phyloP scores from a whole-genome alignment of 208 protist species.

The Endotrypanum monterogeii region DNA sequence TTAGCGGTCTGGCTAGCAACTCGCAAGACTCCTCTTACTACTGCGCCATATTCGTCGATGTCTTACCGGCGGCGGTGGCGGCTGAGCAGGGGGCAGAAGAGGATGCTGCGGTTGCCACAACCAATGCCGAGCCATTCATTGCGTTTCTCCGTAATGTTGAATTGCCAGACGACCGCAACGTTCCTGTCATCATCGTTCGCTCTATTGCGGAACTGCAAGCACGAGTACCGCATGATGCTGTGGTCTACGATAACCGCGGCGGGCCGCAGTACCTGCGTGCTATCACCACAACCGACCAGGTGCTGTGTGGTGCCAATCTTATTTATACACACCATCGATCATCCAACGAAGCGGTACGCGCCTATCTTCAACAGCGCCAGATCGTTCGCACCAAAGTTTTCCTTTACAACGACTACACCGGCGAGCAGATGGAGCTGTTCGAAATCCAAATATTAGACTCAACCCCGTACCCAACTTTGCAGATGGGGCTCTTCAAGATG shows the following conservation, averaged over 20 bases:
- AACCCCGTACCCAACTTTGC: slow-evolving; percentile 32
- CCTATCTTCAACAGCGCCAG: slow-evolving; percentile 27
- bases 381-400: slow-evolving; percentile 28
- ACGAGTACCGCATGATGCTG: slow-evolving; percentile 7
- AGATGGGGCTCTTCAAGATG: slow-evolving; percentile 26
- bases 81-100: neutral
- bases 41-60: slow-evolving; percentile 22
- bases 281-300: slow-evolving; percentile 9
- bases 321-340: slow-evolving; percentile 11
- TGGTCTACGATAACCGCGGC: slow-evolving; percentile 17
- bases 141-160: slow-evolving; percentile 21
- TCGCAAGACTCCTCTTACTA: slow-evolving; percentile 26
- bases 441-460: slow-evolving; percentile 25
- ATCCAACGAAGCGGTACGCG: slow-evolving; percentile 6
- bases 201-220: slow-evolving; percentile 21
- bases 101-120: neutral
- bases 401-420: slow-evolving; percentile 36
- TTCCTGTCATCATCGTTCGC: slow-evolving; percentile 18
- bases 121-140: slow-evolving; percentile 3
- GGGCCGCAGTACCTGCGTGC: neutral
- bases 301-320: slow-evolving; percentile 35
- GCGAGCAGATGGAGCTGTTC: slow-evolving; percentile 15
- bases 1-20: slow-evolving; percentile 13
- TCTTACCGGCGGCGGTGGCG: neutral
- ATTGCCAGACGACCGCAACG: neutral